phyloP scores from a whole-genome alignment of 441 rosid genomes.

The Jatropha multifida region DNA sequence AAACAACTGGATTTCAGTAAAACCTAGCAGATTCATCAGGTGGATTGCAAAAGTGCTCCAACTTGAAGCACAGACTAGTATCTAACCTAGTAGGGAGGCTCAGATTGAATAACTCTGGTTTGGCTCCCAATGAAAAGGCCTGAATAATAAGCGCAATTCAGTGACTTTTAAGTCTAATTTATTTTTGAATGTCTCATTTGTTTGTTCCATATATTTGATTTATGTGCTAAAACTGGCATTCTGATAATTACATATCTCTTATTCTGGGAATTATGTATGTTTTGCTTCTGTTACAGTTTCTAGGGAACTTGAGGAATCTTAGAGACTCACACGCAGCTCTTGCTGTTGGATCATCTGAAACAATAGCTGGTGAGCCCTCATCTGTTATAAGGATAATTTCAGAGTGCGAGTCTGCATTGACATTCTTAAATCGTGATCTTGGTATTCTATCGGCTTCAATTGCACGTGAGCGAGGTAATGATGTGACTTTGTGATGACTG shows the following conservation, averaged over 20 bases:
- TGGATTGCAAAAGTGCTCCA: not conserved
- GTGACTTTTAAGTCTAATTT: not conserved
- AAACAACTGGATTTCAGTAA: not conserved
- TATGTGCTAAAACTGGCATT: not conserved
- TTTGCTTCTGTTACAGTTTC: conserved; percentile 54
- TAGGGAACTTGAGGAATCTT: conserved; percentile 91
- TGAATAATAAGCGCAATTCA: not conserved
- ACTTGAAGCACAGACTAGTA: not conserved
- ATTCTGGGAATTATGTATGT: not conserved
- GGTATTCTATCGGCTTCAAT: conserved; percentile 89
- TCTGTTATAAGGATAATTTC: conserved; percentile 88
- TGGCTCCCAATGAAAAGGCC: not conserved
- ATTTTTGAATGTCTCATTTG: not conserved
- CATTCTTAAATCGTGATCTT: conserved; percentile 83
- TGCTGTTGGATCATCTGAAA: conserved; percentile 81
- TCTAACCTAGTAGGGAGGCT: not conserved
- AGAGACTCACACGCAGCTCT: conserved; percentile 96
- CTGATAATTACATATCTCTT: too few relatives aligned
- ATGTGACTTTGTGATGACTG: conserved; percentile 31
- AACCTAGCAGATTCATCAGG: not conserved
- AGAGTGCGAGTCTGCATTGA: conserved; percentile 85
- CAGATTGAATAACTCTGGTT: not conserved
- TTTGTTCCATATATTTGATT: conserved; percentile 5
- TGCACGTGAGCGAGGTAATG: conserved; percentile 66
- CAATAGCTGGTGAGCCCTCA: conserved; percentile 75